phyloP scores from a whole-genome alignment of 164 flowering plant species.

The Protea cynaroides region DNA sequence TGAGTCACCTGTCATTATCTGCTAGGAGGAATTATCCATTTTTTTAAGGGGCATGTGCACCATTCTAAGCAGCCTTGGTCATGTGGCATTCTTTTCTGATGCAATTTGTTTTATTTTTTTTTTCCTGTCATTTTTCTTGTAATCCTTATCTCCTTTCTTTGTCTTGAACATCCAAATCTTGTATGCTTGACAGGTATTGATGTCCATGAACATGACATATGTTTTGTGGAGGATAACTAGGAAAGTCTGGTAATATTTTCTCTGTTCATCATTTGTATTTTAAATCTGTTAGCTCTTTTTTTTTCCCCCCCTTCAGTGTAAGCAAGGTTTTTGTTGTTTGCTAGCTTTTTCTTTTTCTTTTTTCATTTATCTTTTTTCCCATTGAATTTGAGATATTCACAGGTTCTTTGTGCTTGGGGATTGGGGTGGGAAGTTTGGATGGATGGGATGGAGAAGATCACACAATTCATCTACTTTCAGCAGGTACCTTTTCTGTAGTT shows the following conservation, averaged over 20 bases:
- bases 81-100: not conserved
- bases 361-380: not conserved
- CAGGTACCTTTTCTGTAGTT: slow-evolving; percentile 48
- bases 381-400: slow-evolving; percentile 7
- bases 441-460: slow-evolving; percentile 99
- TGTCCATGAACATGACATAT: slow-evolving; percentile 85
- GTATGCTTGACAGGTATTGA: slow-evolving; percentile 59
- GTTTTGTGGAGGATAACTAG: slow-evolving; percentile 99
- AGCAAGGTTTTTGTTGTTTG: too few relatives aligned
- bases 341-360: too few relatives aligned
- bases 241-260: slow-evolving; percentile 85
- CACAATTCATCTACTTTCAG: slow-evolving; percentile 98
- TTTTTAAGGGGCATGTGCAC: not conserved
- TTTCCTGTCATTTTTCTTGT: not conserved
- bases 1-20: too few relatives aligned
- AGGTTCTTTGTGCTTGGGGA: slow-evolving; percentile 99
- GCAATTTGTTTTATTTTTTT: not conserved
- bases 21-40: not conserved
- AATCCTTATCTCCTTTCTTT: not conserved
- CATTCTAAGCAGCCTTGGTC: not conserved
- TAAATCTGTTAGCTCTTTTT: too few relatives aligned
- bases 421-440: slow-evolving; percentile 99
- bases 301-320: too few relatives aligned
- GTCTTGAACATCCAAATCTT: slow-evolving; percentile 10
- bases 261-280: not conserved